Conservation (phyloP, 345 rosid species). For the Murraya koenigii region DNA sequence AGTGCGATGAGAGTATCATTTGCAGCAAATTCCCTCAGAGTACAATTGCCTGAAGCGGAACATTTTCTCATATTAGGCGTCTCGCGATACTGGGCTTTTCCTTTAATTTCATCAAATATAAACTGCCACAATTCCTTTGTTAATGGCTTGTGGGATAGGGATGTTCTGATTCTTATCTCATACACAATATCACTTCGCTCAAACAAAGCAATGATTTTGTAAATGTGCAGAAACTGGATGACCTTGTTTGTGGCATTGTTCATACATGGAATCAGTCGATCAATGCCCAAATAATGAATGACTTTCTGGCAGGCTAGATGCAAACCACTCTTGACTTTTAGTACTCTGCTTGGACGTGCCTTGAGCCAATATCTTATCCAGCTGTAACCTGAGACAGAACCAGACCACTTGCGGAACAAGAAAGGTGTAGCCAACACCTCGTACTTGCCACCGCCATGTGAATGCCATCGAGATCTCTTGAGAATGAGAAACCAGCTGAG, state of each 20-base stretch:
- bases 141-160: background rate
- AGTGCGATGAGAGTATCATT: background rate
- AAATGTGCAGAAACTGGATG: background rate
- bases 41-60: constrained; percentile 56
- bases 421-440: background rate
- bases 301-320: background rate
- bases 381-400: background rate
- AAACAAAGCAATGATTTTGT: background rate
- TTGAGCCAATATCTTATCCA: too few species aligned
- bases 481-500: constrained; percentile 15
- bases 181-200: background rate
- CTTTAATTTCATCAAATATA: background rate
- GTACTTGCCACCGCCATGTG: background rate
- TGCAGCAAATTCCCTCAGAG: constrained; percentile 21
- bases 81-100: too few species aligned
- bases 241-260: background rate
- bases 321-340: too few species aligned
- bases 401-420: background rate
- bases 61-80: constrained; percentile 31
- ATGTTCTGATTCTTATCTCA: background rate
- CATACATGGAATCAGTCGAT: background rate
- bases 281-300: background rate
- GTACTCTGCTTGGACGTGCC: too few species aligned
- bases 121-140: background rate
- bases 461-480: background rate